These are phyloP conservation scores for Suillus ampliporus DNA, from an alignment of 768 basidiomycete species.

Conservation along the genomic window DNA sequence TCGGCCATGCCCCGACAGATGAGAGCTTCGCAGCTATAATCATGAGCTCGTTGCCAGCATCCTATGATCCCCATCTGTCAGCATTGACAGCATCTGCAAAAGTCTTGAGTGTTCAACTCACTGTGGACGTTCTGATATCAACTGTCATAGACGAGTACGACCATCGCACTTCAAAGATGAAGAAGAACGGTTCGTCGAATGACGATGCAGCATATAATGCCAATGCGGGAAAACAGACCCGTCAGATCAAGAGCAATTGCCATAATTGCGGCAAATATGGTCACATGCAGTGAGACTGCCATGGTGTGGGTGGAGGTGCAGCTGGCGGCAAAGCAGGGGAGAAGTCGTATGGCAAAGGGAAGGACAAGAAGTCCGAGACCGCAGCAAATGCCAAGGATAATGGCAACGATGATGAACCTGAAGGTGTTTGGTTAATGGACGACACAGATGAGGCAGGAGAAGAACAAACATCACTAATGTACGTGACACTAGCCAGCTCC, in stretches of 20 bases:
- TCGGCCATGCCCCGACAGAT: constrained; percentile 37
- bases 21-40: constrained; percentile 41
- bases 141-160: constrained; percentile 24
- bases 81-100: constrained; percentile 28
- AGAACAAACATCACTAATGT: not conserved
- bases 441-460: not conserved
- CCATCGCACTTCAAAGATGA: constrained; percentile 1
- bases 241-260: constrained; percentile 9
- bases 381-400: not conserved
- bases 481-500: not conserved
- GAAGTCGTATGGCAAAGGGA: too few relatives aligned
- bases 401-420: not conserved
- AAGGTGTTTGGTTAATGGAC: not conserved
- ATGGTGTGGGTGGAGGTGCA: not conserved
- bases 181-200: not conserved
- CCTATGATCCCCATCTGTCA: constrained; percentile 40
- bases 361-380: not conserved
- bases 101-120: constrained; percentile 25
- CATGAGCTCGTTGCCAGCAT: constrained; percentile 40
- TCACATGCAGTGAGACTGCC: not conserved
- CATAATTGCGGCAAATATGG: constrained; percentile 13
- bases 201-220: constrained; percentile 8
- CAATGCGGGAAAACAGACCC: not conserved
- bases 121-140: constrained; percentile 21
- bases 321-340: constrained; percentile 14